Evolutionary conservation across 2,329 filamentous ascomycete genomes (phyloP), one percentile per base, ranked within the genome.

Genomic region (Fusarium sp.): DNA sequence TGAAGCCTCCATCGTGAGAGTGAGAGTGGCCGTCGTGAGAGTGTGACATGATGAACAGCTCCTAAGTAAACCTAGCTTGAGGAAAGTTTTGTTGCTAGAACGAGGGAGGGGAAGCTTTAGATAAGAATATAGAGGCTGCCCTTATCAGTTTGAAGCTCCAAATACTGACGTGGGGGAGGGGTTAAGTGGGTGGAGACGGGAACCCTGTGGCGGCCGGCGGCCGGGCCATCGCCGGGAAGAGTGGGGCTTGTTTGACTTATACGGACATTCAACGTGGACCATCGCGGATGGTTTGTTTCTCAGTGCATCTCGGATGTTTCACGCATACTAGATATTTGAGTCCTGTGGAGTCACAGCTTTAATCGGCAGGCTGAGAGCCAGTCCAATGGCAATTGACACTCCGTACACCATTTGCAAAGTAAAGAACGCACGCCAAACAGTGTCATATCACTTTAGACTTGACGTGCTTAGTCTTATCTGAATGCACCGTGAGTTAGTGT

Each of bases 21-120:
- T 93, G 90, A 11, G 87, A 85, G 79, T 91, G 90, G 38, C 83
- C 85, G 62, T 90, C 88, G 81, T 92, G 89, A 26, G 86, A 84
- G 78, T 90, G 83, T 38, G 82, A 79, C 82, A 83, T 84, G 61
- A 44, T 76, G 45, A 55, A 35, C 24, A 28, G 26, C 26, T 58
- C n/a, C 51, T 30, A 4, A n/a, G 28, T 26, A 24, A 54, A 16
- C 15, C n/a, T 39, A 39, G 33, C 20, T 63, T 38, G 20, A 53
- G 39, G 35, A 22, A 59, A n/a, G 31, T 60, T 47, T 45, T 38
- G 28, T 54, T 22, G n/a, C 28, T 13, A 36, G 41, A 50, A 35
- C 24, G 5, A 45, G 44, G 45, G 70, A 70, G 61, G 61, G 61
- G 66, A 55, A 70, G 60, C 55, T 53, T 31, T 20, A 39, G 62